Conservation (phyloP, 208 protist genomes). For the Leishmania amazonensis region DNA sequence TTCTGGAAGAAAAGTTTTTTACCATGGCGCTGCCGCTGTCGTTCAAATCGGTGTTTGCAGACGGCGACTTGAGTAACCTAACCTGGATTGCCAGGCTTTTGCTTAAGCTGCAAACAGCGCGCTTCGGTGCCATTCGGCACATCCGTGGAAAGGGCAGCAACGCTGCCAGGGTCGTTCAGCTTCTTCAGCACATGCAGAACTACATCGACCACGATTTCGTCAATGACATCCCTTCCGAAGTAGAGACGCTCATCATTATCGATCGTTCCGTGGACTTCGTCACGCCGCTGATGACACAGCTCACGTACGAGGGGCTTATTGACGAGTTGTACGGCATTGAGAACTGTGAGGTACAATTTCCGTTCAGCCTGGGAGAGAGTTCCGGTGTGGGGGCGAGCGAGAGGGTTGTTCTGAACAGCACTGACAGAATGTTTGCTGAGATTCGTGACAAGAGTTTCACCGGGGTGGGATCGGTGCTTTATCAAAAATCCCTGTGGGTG, state of each 20-base stretch:
- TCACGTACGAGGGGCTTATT: constrained; percentile 91
- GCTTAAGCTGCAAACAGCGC: constrained; percentile 84
- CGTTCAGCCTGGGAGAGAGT: constrained; percentile 70
- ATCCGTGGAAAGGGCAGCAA: constrained; percentile 66
- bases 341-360: constrained; percentile 55
- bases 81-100: constrained; percentile 75
- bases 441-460: constrained; percentile 84
- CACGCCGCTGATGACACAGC: constrained; percentile 86
- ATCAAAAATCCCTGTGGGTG: constrained; percentile 84
- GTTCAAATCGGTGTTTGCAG: constrained; percentile 76
- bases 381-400: constrained; percentile 30
- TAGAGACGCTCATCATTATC: constrained; percentile 80
- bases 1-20: constrained; percentile 72
- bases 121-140: constrained; percentile 56
- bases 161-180: constrained; percentile 62
- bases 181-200: constrained; percentile 71
- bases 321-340: constrained; percentile 85
- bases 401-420: constrained; percentile 43
- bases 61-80: constrained; percentile 72
- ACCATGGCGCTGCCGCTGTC: constrained; percentile 68
- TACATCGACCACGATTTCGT: constrained; percentile 72
- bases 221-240: constrained; percentile 40
- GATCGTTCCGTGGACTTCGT: constrained; percentile 83
- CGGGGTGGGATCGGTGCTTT: constrained; percentile 69
- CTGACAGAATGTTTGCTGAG: constrained; percentile 78